These are phyloP conservation scores for Mycena amicta DNA, from an alignment of 768 basidiomycete species.

Conservation along the genomic window DNA sequence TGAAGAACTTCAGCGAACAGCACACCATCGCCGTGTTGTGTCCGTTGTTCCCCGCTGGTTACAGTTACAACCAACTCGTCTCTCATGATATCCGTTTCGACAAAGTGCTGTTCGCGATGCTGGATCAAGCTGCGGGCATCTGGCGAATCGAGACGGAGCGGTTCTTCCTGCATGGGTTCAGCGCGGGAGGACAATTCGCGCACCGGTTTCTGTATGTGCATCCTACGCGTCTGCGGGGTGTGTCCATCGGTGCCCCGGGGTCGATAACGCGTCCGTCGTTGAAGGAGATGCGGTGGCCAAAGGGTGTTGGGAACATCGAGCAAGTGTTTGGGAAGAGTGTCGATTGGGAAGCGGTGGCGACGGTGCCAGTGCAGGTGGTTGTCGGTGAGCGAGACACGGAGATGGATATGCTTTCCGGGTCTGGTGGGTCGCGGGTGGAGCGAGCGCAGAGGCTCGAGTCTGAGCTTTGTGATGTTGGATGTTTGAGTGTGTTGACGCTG, in stretches of 20 bases:
- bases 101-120: constrained; percentile 23
- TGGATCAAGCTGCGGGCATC: constrained; percentile 22
- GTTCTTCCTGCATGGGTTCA: constrained; percentile 29
- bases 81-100: constrained; percentile 27
- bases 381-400: constrained; percentile 25
- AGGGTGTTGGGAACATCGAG: constrained; percentile 9
- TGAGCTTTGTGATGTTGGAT: constrained; percentile 3
- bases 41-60: constrained; percentile 28
- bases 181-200: constrained; percentile 29
- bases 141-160: constrained; percentile 21
- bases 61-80: constrained; percentile 24
- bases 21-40: constrained; percentile 16
- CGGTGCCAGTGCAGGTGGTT: constrained; percentile 19
- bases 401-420: constrained; percentile 7
- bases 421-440: constrained; percentile 18
- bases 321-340: constrained; percentile 10
- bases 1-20: constrained; percentile 19
- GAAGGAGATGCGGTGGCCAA: constrained; percentile 14
- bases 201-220: constrained; percentile 28
- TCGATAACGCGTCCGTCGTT: constrained; percentile 18
- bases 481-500: constrained; percentile 1
- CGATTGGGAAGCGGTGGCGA: constrained; percentile 15
- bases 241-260: constrained; percentile 24
- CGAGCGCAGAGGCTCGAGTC: constrained; percentile 11
- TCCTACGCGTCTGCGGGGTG: constrained; percentile 21